These are phyloP conservation scores for Aulographum hederae DNA, from an alignment of 2,329 filamentous ascomycete genomes.

Conservation along the genomic window DNA sequence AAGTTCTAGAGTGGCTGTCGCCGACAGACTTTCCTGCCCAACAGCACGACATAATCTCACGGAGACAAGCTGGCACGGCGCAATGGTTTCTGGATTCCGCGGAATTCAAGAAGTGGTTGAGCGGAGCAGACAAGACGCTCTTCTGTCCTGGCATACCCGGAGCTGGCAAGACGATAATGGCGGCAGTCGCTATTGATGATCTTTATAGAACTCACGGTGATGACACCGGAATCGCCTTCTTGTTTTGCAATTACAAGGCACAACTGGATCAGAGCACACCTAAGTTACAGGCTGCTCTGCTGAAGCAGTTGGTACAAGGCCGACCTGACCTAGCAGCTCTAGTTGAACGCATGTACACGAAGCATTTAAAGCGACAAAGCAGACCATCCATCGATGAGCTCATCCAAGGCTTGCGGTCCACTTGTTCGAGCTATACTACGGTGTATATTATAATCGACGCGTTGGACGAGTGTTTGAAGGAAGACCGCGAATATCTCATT, in stretches of 20 bases:
- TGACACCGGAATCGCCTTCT: conserved; percentile 12
- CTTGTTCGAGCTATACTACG: conserved; percentile 8
- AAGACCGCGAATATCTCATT: conserved; percentile 5
- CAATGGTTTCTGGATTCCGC: conserved; percentile 9
- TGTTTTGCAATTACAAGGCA: conserved; percentile 16
- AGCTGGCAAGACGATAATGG: conserved; percentile 13
- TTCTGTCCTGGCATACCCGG: conserved; percentile 12
- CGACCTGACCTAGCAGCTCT: conserved; percentile 7
- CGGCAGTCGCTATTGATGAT: conserved; percentile 10
- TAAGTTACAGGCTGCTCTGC: conserved; percentile 12
- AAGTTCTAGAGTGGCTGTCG: conserved; percentile 4
- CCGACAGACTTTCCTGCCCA: conserved; percentile 2
- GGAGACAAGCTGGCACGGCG: conserved; percentile 5
- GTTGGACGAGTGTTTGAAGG: conserved; percentile 14
- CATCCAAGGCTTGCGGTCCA: conserved; percentile 6
- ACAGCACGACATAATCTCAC: conserved; percentile 4
- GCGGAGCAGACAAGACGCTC: conserved; percentile 6
- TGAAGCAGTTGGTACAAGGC: conserved; percentile 16
- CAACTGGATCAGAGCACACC: conserved; percentile 10
- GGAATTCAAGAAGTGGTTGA: conserved; percentile 7
- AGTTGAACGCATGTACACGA: conserved; percentile 10
- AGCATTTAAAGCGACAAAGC: conserved; percentile 8
- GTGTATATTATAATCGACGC: conserved; percentile 16
- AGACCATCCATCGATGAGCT: conserved; percentile 10
- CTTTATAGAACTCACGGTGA: conserved; percentile 9